A percentile compares a stretch with the other conserved stretches of the same genome.
Conservation (phyloP, 2,329 filamentous ascomycete genomes). For the Tolypocladium sp. region DNA sequence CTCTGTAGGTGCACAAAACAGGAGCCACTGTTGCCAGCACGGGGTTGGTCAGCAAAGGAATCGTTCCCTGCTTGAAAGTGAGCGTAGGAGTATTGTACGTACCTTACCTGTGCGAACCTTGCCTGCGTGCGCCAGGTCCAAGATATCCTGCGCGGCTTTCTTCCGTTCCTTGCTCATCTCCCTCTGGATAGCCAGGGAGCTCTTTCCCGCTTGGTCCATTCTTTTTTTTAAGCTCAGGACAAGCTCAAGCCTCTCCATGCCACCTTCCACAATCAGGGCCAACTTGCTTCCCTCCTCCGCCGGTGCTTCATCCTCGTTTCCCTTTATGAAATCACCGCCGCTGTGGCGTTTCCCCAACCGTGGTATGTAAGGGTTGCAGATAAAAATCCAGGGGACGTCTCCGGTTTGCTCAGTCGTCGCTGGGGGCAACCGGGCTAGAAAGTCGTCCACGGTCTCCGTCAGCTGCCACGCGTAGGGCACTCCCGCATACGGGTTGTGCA, state of each 20-base stretch:
- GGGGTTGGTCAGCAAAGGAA: not conserved
- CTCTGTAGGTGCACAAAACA: slow-evolving; percentile 48
- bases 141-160: slow-evolving; percentile 43
- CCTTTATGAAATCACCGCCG: slow-evolving; percentile 27
- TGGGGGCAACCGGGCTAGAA: slow-evolving; percentile 61
- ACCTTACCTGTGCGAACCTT: slow-evolving; percentile 60
- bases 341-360: slow-evolving; percentile 22
- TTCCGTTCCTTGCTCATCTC: slow-evolving; percentile 41
- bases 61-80: not conserved
- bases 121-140: slow-evolving; percentile 48
- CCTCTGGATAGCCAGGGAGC: slow-evolving; percentile 26
- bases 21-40: slow-evolving; percentile 53
- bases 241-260: slow-evolving; percentile 38
- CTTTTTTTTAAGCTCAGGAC: slow-evolving; percentile 38
- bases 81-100: not conserved
- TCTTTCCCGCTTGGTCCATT: slow-evolving; percentile 28
- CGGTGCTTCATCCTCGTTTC: slow-evolving; percentile 40
- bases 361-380: slow-evolving; percentile 52
- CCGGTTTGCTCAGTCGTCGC: slow-evolving; percentile 41
- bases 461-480: slow-evolving; percentile 50
- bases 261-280: slow-evolving; percentile 40
- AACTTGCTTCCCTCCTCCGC: slow-evolving; percentile 36
- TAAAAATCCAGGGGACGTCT: slow-evolving; percentile 60
- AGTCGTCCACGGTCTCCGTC: slow-evolving; percentile 53
- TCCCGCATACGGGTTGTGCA: slow-evolving; percentile 53